Conservation (phyloP, 2,329 filamentous ascomycete species). For the Fusarium burgessii region DNA sequence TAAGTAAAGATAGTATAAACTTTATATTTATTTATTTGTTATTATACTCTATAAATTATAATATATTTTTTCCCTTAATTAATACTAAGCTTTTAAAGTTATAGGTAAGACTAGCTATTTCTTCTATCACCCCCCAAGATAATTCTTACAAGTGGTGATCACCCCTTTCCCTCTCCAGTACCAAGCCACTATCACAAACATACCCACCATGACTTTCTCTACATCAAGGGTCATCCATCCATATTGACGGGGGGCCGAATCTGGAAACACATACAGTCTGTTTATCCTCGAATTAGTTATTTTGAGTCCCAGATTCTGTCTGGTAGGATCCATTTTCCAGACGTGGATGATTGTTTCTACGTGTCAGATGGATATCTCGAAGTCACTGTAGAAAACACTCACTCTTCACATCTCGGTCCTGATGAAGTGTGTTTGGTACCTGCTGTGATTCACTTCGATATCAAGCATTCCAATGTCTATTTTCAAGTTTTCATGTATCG, state of each 20-base stretch:
- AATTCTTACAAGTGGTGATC: too few species aligned
- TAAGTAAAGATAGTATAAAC: too few species aligned
- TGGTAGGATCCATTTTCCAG: neutral
- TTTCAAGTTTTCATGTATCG: neutral
- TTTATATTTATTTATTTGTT: too few species aligned
- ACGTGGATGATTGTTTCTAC: neutral
- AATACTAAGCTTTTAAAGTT: too few species aligned
- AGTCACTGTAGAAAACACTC: neutral
- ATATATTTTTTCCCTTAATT: too few species aligned
- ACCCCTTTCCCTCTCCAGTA: neutral
- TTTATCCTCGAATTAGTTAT: neutral
- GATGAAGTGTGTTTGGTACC: neutral
- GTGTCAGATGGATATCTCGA: neutral
- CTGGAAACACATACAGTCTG: neutral
- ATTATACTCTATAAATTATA: too few species aligned
- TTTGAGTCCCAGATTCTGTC: neutral
- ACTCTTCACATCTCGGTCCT: neutral
- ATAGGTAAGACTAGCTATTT: too few species aligned
- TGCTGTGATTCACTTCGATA: neutral
- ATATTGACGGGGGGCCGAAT: neutral
- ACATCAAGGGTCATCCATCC: neutral
- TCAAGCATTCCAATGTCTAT: neutral
- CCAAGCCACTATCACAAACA: neutral
- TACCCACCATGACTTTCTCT: neutral
- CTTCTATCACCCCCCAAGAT: too few species aligned